Evolutionary conservation across 2,329 filamentous ascomycete genomes (phyloP).

Genomic region (Balansia obtecta): DNA sequence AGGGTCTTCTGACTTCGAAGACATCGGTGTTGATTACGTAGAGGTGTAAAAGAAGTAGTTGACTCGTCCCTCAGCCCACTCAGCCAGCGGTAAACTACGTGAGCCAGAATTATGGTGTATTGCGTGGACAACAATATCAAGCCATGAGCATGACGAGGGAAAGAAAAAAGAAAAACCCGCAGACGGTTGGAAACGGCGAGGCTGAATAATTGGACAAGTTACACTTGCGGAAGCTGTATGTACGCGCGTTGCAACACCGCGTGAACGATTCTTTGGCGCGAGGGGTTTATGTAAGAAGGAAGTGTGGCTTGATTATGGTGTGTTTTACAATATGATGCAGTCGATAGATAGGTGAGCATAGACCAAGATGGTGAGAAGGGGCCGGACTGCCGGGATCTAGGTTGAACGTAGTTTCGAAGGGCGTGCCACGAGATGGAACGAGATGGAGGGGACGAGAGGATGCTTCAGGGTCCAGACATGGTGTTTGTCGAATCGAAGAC

Average conservation of each 20-base stretch:
- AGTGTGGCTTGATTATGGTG: neutral
- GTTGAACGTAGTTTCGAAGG: neutral
- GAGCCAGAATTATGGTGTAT: neutral
- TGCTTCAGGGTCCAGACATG: neutral
- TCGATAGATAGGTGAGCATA: neutral
- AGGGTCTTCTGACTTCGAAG: constrained; percentile 1
- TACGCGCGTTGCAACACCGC: no score
- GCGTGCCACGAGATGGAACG: neutral
- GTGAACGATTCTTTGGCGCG: no score
- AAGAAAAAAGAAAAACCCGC: neutral
- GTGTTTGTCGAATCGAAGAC: neutral
- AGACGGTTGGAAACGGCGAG: neutral
- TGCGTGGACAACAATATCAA: neutral
- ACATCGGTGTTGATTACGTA: constrained; percentile 1
- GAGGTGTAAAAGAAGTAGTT: neutral
- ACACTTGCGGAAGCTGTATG: neutral
- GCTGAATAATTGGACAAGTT: neutral
- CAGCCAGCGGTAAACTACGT: neutral
- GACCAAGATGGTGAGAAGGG: neutral
- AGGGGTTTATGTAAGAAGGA: no score
- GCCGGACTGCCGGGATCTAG: neutral
- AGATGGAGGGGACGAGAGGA: neutral
- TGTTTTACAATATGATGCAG: neutral
- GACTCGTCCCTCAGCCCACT: no score
- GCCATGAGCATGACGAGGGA: neutral